Conservation (phyloP, 371 early-diverging fungal genomes). For the Syncephalastrum racemosum region DNA sequence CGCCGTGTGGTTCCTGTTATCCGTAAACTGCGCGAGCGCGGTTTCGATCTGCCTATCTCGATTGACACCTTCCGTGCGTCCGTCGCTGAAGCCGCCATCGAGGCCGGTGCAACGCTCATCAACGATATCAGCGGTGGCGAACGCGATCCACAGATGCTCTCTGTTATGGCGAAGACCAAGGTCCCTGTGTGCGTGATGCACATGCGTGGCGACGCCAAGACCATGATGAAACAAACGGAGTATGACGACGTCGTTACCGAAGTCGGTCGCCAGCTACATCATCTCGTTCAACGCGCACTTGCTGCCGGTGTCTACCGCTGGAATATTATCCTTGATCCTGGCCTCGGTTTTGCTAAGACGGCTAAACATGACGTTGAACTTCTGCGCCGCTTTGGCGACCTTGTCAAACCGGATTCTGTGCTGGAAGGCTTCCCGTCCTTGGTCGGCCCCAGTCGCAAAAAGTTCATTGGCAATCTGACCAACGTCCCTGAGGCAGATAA, state of each 20-base stretch:
- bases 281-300: conserved; percentile 68
- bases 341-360: conserved; percentile 96
- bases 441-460: conserved; percentile 85
- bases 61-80: conserved; percentile 90
- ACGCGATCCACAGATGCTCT: conserved; percentile 80
- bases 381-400: conserved; percentile 66
- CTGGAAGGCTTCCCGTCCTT: conserved; percentile 80
- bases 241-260: conserved; percentile 80
- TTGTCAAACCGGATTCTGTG: conserved; percentile 54
- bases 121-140: conserved; percentile 95
- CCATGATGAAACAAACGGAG: conserved; percentile 75
- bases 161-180: conserved; percentile 71
- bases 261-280: conserved; percentile 69
- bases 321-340: conserved; percentile 97
- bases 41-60: conserved; percentile 76
- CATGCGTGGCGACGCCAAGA: conserved; percentile 91
- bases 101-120: conserved; percentile 84
- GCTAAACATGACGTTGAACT: conserved; percentile 84
- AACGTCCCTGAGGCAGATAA: conserved; percentile 71
- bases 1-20: conserved; percentile 90
- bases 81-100: conserved; percentile 83
- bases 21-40: conserved; percentile 64
- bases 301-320: conserved; percentile 85
- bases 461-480: conserved; percentile 80
- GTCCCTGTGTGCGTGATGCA: conserved; percentile 96